A percentile compares a stretch with the other conserved stretches of the same genome.
phyloP scores from a whole-genome alignment of 495 filamentous ascomycete genomes.

The Penicillium ucsense region DNA sequence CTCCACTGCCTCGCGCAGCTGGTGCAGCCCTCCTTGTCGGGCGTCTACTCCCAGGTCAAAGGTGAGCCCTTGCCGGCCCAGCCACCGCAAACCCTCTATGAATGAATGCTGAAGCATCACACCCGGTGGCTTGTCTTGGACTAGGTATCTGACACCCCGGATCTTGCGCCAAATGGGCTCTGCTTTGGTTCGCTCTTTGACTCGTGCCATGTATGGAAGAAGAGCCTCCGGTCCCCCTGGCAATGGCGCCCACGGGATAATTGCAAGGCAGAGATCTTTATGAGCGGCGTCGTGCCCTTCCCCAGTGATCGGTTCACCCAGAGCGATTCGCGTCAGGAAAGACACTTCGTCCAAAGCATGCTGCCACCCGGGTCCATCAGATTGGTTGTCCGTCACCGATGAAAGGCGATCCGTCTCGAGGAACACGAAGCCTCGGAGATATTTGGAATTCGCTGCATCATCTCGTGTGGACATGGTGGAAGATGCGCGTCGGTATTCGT shows the following conservation, averaged over 20 bases:
- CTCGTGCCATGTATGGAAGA: constrained; percentile 41
- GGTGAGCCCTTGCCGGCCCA: constrained; percentile 49
- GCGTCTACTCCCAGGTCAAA: constrained; percentile 84
- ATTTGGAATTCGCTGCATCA: constrained; percentile 4
- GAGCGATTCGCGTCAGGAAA: constrained; percentile 53
- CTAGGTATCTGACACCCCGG: constrained; percentile 67
- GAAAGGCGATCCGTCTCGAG: constrained; percentile 71
- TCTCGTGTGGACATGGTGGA: constrained; percentile 5
- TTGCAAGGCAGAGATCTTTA: constrained; percentile 46
- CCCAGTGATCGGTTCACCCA: constrained; percentile 42
- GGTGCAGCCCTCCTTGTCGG: constrained; percentile 53
- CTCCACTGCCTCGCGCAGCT: constrained; percentile 61
- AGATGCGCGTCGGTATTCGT: constrained; percentile 41
- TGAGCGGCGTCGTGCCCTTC: constrained; percentile 51
- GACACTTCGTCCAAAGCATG: constrained; percentile 63
- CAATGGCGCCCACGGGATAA: constrained; percentile 78
- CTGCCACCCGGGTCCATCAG: constrained; percentile 34
- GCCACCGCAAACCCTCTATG: constrained; percentile 56
- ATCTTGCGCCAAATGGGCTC: constrained; percentile 41
- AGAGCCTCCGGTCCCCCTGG: constrained; percentile 43
- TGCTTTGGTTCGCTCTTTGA: constrained; percentile 18
- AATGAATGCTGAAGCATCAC: constrained; percentile 51
- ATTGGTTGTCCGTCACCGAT: constrained; percentile 28
- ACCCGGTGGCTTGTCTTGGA: constrained; percentile 64
- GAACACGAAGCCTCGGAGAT: constrained; percentile 61